Evolutionary conservation across 352 stramenopile species (phyloP), one percentile per base, ranked within the genome.

Genomic region (Phytophthora constricta): DNA sequence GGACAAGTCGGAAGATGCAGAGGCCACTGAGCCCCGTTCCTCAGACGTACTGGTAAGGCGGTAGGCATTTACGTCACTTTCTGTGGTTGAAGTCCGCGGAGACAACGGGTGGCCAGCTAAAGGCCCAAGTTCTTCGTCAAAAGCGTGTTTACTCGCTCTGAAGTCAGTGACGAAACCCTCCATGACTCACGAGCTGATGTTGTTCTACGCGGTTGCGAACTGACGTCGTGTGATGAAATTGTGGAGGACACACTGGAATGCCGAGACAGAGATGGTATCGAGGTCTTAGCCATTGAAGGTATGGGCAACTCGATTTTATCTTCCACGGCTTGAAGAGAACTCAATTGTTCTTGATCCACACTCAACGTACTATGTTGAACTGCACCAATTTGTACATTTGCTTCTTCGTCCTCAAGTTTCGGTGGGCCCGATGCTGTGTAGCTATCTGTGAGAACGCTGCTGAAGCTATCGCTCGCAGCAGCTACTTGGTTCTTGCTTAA

Each of bases 81-180:
- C 39, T 1, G 41, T 3, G 23, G 53, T 49, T 33, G 66, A 63
- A 2, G 22, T 19, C 43, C 20, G 39, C 4, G 66, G 61, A 17
- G 61, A 63, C 26, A 26, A 4, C 17, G 17, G 31, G 0, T 58
- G 47, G 2, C 17, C 16, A 16, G 42, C 33, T 33, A 70, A n/a
- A 17, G 66, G 66, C 4, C 16, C 61, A 9, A 62, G 54, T 20
- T 74, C 66, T 52, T 74, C 66, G 17, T 74, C 66, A 23, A 67
- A 74, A 5, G 61, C 61, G 19, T 74, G 66, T 16, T 70, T 70
- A 31, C 61, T 70, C 27, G 70, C 66, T 16, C 13, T 28, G 14
- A 74, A 70, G 34, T 62, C 61, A 74, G 33, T 5, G 60, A 53
- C 34, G 54, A 74, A 25, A 73, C 48, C 51, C 65, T 42, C 58